These are phyloP conservation scores for Trichoderma asperellum DNA, from an alignment of 2,329 filamentous ascomycete genomes.

Conservation along the genomic window DNA sequence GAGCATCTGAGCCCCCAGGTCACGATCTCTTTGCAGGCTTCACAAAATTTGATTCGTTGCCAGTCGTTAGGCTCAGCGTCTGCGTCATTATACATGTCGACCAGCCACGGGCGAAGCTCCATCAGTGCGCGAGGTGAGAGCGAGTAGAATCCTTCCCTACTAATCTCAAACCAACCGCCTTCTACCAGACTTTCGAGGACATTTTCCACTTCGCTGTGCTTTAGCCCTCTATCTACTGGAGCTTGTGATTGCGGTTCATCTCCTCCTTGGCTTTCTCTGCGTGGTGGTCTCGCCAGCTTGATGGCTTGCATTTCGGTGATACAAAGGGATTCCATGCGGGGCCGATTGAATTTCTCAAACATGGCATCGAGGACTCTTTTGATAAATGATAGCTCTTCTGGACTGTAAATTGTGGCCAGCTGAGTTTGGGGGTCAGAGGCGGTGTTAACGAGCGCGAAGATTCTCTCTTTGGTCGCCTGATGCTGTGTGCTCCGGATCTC, in stretches of 20 bases:
- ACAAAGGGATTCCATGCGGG: conserved; percentile 80
- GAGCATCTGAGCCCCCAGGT: conserved; percentile 81
- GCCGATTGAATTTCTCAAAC: conserved; percentile 86
- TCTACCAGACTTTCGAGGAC: conserved; percentile 71
- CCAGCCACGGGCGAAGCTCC: conserved; percentile 81
- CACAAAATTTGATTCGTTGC: conserved; percentile 82
- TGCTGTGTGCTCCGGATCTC: conserved; percentile 79
- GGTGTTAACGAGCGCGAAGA: conserved; percentile 86
- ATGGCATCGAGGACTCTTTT: conserved; percentile 87
- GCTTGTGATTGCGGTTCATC: conserved; percentile 42
- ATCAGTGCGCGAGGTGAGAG: conserved; percentile 78
- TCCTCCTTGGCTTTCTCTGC: conserved; percentile 41
- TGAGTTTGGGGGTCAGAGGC: conserved; percentile 84
- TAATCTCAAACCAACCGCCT: conserved; percentile 85
- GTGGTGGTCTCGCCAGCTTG: conserved; percentile 63
- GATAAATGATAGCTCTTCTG: conserved; percentile 88
- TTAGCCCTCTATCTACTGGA: conserved; percentile 62
- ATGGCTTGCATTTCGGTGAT: conserved; percentile 78
- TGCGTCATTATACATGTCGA: conserved; percentile 86
- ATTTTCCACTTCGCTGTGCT: conserved; percentile 75
- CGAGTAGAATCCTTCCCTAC: conserved; percentile 70
- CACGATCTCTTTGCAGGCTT: conserved; percentile 86
- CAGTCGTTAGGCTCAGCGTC: conserved; percentile 62
- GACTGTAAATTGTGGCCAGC: conserved; percentile 76
- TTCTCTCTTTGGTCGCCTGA: conserved; percentile 67